Evolutionary conservation across 148 eudicot genomes (phyloP).

Genomic region (Nyssa sinensis): DNA sequence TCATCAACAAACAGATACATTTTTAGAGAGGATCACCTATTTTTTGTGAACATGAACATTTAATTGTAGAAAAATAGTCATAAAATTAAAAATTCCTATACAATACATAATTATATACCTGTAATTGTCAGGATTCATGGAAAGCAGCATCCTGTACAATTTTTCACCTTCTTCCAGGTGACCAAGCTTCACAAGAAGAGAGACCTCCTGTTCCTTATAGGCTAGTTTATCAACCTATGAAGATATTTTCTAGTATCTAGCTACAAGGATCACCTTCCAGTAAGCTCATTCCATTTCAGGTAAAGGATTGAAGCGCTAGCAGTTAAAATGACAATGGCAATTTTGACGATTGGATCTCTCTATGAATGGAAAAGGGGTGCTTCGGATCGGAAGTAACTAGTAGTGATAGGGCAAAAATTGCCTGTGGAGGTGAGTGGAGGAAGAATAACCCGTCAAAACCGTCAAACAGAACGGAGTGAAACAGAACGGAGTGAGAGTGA

Average conservation of each 20-base stretch:
- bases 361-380: too few relatives aligned
- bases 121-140: conserved; percentile 97
- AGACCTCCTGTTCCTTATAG: conserved; percentile 84
- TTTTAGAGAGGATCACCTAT: neutral
- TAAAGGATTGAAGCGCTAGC: too few relatives aligned
- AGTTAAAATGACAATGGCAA: too few relatives aligned
- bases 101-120: conserved; percentile 40
- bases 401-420: too few relatives aligned
- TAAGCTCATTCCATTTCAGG: too few relatives aligned
- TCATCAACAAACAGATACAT: neutral
- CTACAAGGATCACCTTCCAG: too few relatives aligned
- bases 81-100: neutral
- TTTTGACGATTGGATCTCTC: too few relatives aligned
- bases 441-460: too few relatives aligned
- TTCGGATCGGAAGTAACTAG: too few relatives aligned
- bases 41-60: neutral
- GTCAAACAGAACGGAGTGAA: too few relatives aligned
- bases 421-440: too few relatives aligned
- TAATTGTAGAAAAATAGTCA: neutral
- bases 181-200: conserved; percentile 82
- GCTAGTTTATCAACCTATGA: conserved; percentile 79
- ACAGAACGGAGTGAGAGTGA: too few relatives aligned
- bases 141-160: conserved; percentile 65
- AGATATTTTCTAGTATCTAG: conserved; percentile 6
- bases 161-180: conserved; percentile 69